Percentiles rank a stretch among this genome's conserved stretches.
These are phyloP conservation scores for Plasmopara viticola DNA, from an alignment of 352 stramenopile species.

Conservation along the genomic window DNA sequence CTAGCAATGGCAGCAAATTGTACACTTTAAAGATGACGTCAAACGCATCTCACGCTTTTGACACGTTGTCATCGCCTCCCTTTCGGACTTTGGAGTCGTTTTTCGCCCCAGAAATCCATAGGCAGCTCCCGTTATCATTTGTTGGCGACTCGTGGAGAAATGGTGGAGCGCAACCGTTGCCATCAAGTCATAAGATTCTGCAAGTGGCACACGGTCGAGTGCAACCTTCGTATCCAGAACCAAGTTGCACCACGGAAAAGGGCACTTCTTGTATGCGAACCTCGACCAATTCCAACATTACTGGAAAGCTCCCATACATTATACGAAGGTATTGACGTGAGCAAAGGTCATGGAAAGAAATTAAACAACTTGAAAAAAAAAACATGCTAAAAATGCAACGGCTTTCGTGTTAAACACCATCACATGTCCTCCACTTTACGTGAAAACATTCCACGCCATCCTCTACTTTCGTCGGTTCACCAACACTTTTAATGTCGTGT, in stretches of 20 bases:
- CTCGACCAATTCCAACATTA: constrained; percentile 11
- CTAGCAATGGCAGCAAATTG: constrained; percentile 10
- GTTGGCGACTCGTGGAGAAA: constrained; percentile 21
- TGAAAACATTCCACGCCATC: constrained; percentile 8
- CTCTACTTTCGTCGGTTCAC: constrained; percentile 17
- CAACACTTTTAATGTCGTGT: not conserved
- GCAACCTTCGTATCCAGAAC: constrained; percentile 8
- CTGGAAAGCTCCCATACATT: constrained; percentile 37
- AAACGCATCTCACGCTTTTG: constrained; percentile 18
- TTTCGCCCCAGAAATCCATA: constrained; percentile 20
- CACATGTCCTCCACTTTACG: constrained; percentile 16
- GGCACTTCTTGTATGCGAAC: constrained; percentile 4
- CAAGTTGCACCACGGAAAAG: constrained; percentile 10
- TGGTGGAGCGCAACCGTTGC: constrained; percentile 10
- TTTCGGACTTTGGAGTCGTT: constrained; percentile 42
- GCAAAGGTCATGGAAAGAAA: constrained; percentile 4
- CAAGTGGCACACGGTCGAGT: constrained; percentile 6
- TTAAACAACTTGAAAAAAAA: constrained; percentile 8
- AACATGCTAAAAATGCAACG: constrained; percentile 15
- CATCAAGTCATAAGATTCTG: constrained; percentile 10
- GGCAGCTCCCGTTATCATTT: constrained; percentile 9
- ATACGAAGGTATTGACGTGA: constrained; percentile 22
- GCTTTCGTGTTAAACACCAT: constrained; percentile 25
- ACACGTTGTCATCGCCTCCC: constrained; percentile 7
- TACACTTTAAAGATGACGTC: constrained; percentile 13